phyloP scores from a whole-genome alignment of 495 filamentous ascomycete genomes.

The Pyrenula aspistea region DNA sequence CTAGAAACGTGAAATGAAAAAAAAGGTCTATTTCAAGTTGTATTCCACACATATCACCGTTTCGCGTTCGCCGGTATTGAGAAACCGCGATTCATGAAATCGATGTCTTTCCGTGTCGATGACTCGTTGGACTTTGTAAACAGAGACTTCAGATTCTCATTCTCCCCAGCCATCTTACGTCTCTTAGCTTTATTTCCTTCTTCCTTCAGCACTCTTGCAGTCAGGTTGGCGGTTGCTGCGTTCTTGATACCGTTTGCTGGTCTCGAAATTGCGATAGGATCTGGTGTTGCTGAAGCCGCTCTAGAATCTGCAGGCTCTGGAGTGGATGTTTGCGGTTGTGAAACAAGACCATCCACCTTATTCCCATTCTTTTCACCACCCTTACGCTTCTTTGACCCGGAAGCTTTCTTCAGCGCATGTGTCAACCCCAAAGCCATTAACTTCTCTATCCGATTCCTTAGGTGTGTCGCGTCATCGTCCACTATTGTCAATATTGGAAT shows the following conservation, averaged over 20 bases:
- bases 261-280: neutral
- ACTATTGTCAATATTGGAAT: slow-evolving; percentile 70
- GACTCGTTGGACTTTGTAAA: slow-evolving; percentile 45
- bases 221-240: slow-evolving; percentile 68
- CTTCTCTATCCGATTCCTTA: slow-evolving; percentile 49
- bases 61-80: slow-evolving; percentile 37
- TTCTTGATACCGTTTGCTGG: slow-evolving; percentile 63
- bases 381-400: slow-evolving; percentile 59
- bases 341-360: slow-evolving; percentile 16
- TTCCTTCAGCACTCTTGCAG: slow-evolving; percentile 74
- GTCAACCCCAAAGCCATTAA: slow-evolving; percentile 62
- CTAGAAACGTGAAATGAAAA: neutral
- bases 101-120: slow-evolving; percentile 38
- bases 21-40: no score
- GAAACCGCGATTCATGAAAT: slow-evolving; percentile 74
- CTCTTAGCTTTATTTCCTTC: slow-evolving; percentile 72
- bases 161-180: slow-evolving; percentile 53
- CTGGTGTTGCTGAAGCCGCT: slow-evolving; percentile 17
- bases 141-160: slow-evolving; percentile 58
- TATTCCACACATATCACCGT: slow-evolving; percentile 4
- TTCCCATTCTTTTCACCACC: slow-evolving; percentile 36
- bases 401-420: slow-evolving; percentile 78
- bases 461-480: slow-evolving; percentile 54
- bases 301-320: slow-evolving; percentile 1
- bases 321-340: slow-evolving; percentile 2